phyloP scores from a whole-genome alignment of 2,329 filamentous ascomycete genomes.

The Microcyclospora tardicrescens region DNA sequence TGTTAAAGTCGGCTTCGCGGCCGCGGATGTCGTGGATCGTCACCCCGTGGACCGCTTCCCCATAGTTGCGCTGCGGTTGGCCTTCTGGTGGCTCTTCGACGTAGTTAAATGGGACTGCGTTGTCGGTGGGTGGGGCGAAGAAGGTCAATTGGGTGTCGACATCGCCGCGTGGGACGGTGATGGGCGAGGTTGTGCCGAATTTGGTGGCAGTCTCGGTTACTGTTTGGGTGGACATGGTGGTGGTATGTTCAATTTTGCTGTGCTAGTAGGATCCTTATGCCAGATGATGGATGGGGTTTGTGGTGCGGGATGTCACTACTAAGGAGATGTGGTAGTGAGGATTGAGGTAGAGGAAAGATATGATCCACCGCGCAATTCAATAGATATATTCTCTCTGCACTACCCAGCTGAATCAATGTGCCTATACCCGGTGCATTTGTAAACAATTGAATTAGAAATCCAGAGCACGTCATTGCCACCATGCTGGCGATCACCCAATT shows the following conservation, averaged over 20 bases:
- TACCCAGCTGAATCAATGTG: too few relatives aligned
- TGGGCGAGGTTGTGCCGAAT: slow-evolving; percentile 14
- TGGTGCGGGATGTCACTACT: too few relatives aligned
- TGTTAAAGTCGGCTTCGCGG: slow-evolving; percentile 49
- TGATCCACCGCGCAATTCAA: too few relatives aligned
- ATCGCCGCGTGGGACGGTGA: slow-evolving; percentile 42
- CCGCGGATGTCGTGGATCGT: slow-evolving; percentile 61
- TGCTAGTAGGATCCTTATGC: background rate
- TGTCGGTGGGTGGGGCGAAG: slow-evolving; percentile 48
- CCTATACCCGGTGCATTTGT: too few relatives aligned
- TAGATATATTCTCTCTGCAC: too few relatives aligned
- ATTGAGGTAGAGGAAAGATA: too few relatives aligned
- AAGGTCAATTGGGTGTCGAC: slow-evolving; percentile 53
- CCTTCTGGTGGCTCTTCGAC: slow-evolving; percentile 52
- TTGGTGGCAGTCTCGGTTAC: slow-evolving; percentile 13
- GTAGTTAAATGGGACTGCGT: slow-evolving; percentile 42
- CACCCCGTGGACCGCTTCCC: slow-evolving; percentile 37
- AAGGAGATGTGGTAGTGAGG: too few relatives aligned
- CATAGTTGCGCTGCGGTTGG: slow-evolving; percentile 53
- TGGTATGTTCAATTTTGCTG: background rate
- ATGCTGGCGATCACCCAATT: too few relatives aligned
- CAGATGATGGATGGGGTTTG: too few relatives aligned
- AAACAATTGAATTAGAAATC: too few relatives aligned
- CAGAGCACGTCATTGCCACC: too few relatives aligned
- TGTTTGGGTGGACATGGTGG: slow-evolving; percentile 13